phyloP scores from a whole-genome alignment of 805 yeast species.

The Metschnikowia vanudenii region DNA sequence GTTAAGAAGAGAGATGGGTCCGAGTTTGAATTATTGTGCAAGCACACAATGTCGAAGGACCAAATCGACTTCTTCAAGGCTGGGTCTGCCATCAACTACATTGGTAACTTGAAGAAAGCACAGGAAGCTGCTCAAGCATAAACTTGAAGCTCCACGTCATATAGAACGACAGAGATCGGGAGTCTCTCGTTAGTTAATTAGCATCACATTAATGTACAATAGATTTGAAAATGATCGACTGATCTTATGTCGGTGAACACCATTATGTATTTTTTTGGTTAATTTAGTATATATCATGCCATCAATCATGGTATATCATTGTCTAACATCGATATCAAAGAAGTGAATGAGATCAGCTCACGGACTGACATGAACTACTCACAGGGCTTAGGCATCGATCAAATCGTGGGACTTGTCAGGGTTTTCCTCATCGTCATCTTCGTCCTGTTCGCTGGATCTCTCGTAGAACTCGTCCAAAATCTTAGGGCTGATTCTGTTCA shows the following conservation, averaged over 20 bases:
- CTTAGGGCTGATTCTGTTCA: conserved; percentile 98
- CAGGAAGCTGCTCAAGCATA: conserved; percentile 12
- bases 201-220: conserved; percentile 4
- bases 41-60: conserved; percentile 96
- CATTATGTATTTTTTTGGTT: not conserved
- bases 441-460: conserved; percentile 70
- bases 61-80: conserved; percentile 96
- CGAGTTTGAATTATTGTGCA: conserved; percentile 64
- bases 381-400: conserved; percentile 36
- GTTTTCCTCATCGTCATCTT: conserved; percentile 44
- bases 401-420: conserved; percentile 41
- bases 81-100: conserved; percentile 93
- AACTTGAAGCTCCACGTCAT: conserved; percentile 1
- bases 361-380: not conserved
- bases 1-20: conserved; percentile 77
- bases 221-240: not conserved
- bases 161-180: not conserved
- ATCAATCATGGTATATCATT: conserved; percentile 4
- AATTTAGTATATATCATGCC: conserved; percentile 6
- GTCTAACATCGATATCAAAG: conserved; percentile 11
- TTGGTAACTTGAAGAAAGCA: conserved; percentile 53
- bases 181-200: conserved; percentile 2
- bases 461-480: conserved; percentile 94
- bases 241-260: not conserved
- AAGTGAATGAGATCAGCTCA: conserved; percentile 8